Conservation (phyloP, 2,329 filamentous ascomycete species). For the Salinomyces thailandicus region DNA sequence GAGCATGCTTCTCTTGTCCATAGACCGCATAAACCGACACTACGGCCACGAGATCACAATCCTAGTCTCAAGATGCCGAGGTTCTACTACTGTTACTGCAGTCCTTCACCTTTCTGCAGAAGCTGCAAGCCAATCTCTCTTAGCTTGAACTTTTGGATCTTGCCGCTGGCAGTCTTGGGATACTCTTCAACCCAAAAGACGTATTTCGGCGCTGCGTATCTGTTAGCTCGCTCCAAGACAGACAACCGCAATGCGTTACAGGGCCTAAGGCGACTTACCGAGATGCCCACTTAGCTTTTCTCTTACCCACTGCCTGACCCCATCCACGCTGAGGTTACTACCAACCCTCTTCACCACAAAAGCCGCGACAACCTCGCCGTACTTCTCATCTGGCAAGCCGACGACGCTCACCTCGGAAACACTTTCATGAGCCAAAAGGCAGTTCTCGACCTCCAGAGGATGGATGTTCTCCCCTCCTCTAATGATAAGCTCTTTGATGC, state of each 20-base stretch:
- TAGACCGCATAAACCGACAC: no score
- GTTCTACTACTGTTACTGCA: no score
- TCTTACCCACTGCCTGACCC: conserved; percentile 62
- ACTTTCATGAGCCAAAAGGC: conserved; percentile 59
- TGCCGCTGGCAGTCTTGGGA: conserved; percentile 91
- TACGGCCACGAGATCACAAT: no score
- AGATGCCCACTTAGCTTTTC: conserved; percentile 60
- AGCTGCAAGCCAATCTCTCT: conserved; percentile 52
- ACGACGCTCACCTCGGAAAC: conserved; percentile 73
- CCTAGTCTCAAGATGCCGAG: no score
- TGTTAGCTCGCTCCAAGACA: conserved; percentile 3
- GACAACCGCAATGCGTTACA: no score
- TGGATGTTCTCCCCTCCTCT: conserved; percentile 93
- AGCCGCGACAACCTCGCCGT: conserved; percentile 78
- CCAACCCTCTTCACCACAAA: conserved; percentile 56
- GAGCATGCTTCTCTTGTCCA: no score
- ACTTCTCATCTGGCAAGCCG: conserved; percentile 67
- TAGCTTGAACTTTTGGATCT: conserved; percentile 91
- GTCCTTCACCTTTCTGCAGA: conserved; percentile 31
- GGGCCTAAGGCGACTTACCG: conserved; percentile 36
- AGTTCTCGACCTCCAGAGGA: conserved; percentile 86
- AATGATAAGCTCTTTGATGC: conserved; percentile 93
- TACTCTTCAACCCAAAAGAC: conserved; percentile 81
- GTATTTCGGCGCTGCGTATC: conserved; percentile 60
- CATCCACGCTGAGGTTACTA: conserved; percentile 43